Base-by-base conservation (phyloP, 2,329 filamentous ascomycete species). In the Cladosporium sp. region DNA sequence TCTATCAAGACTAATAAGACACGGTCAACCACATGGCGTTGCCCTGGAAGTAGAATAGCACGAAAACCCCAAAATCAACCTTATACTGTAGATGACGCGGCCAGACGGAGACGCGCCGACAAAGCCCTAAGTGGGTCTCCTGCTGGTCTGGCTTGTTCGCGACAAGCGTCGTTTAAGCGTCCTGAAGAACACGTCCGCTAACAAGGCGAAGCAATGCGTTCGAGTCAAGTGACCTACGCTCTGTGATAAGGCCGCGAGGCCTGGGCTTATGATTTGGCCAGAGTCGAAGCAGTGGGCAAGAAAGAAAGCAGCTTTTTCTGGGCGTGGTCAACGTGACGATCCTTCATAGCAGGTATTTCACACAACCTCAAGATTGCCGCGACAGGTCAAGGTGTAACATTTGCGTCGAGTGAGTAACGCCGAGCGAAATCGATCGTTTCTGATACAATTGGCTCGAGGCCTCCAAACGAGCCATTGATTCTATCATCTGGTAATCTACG, bases 1-100 rank as follows among this genome's bases (percentile, higher is more conserved):
- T n/a, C n/a, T n/a, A n/a, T n/a, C n/a, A n/a, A n/a, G n/a, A n/a
- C n/a, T n/a, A n/a, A n/a, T n/a, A n/a, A n/a, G n/a, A n/a, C n/a
- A n/a, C n/a, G n/a, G n/a, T n/a, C n/a, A n/a, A n/a, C n/a, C n/a
- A n/a, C n/a, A 25, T 25, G 25, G 25, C 25, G 25, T 25, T 25
- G 25, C 3, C 25, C 25, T 3, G 3, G 25, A 25, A 25, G 25
- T 19, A 40, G 38, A 40, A 40, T 7, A 5, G 7, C 38, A 14
- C 12, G 6, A 19, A 17, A 8, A 3, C 15, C 15, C 12, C 15
- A 7, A 17, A 17, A n/a, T n/a, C 38, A 14, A 40, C 30, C 30
- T 34, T 34, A 14, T 22, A 38, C 49, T n/a, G n/a, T n/a, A 51
- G 49, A 34, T 51, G 49, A 51, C 49, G 49, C 49, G 49, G 49